Evolutionary conservation across 2,329 filamentous ascomycete species (phyloP).

Genomic region (Arachnomyces sp.): DNA sequence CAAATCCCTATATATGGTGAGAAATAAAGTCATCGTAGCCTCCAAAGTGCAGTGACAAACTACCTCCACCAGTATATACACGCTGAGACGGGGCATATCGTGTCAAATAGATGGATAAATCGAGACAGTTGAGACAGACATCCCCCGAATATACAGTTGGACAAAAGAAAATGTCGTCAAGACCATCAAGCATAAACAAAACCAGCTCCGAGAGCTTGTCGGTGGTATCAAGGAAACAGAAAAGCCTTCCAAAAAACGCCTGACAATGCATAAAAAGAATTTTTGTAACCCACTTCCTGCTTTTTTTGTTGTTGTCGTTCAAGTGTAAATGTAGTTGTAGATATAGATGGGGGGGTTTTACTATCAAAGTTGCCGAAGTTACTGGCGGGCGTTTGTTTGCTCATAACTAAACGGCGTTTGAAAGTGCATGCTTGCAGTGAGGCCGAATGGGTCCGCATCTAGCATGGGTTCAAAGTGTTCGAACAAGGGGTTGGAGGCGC

Average conservation of each 20-base stretch:
- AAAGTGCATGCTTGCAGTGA: slow-evolving; percentile 92
- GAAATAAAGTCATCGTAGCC: too few relatives aligned
- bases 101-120: too few relatives aligned
- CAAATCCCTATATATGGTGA: too few relatives aligned
- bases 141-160: too few relatives aligned
- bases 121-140: too few relatives aligned
- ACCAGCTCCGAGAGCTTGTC: not conserved
- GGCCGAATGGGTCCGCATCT: slow-evolving; percentile 86
- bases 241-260: slow-evolving; percentile 1
- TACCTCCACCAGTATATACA: too few relatives aligned
- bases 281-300: not conserved
- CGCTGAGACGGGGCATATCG: too few relatives aligned
- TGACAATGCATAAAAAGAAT: not conserved
- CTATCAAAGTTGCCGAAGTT: slow-evolving; percentile 1
- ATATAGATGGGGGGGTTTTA: not conserved
- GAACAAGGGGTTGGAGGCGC: slow-evolving; percentile 46
- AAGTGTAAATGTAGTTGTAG: not conserved
- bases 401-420: slow-evolving; percentile 62
- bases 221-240: slow-evolving; percentile 3
- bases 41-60: too few relatives aligned
- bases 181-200: slow-evolving; percentile 1
- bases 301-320: not conserved
- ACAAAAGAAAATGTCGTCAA: not conserved
- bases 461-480: slow-evolving; percentile 76
- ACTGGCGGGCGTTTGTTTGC: slow-evolving; percentile 30